These are phyloP conservation scores for Epichloe sp. DNA, from an alignment of 2,329 filamentous ascomycete genomes.

Conservation along the genomic window DNA sequence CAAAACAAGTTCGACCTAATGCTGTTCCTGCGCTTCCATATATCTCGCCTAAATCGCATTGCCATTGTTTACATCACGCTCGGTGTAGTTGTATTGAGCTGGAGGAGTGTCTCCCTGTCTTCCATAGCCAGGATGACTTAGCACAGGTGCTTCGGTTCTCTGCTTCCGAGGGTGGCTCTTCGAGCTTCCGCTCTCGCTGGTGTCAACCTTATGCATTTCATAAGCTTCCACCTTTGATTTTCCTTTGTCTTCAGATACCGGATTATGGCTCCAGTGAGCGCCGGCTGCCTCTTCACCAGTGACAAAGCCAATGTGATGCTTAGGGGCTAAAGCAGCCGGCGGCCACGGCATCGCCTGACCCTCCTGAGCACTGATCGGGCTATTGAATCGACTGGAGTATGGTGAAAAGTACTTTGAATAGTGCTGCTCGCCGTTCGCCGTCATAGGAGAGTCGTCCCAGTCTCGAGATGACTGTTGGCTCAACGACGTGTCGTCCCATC, in stretches of 20 bases:
- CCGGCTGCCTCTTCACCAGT: not conserved
- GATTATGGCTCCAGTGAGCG: not conserved
- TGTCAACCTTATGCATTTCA: constrained; percentile 31
- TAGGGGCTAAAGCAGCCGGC: constrained; percentile 5
- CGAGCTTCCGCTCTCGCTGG: constrained; percentile 12
- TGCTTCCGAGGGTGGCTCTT: constrained; percentile 8
- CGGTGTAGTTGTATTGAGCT: constrained; percentile 8
- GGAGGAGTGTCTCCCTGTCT: constrained; percentile 18
- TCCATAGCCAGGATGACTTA: constrained; percentile 35
- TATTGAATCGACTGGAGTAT: constrained; percentile 46
- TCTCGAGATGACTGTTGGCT: constrained; percentile 38
- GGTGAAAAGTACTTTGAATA: constrained; percentile 43
- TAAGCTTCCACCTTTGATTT: constrained; percentile 30
- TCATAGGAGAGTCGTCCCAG: constrained; percentile 42
- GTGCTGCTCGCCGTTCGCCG: constrained; percentile 24
- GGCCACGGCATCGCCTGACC: constrained; percentile 25
- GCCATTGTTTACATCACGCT: constrained; percentile 1
- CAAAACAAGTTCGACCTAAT: too few relatives aligned
- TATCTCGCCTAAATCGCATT: not conserved
- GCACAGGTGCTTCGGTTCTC: constrained; percentile 23
- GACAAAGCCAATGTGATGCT: constrained; percentile 10
- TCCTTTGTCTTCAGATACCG: constrained; percentile 23
- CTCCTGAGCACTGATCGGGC: constrained; percentile 36
- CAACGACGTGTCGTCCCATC: constrained; percentile 43
- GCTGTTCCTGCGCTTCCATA: too few relatives aligned